Base-by-base conservation (phyloP, 1,139 yeast species). In the Hyphopichia buzzinii region DNA sequence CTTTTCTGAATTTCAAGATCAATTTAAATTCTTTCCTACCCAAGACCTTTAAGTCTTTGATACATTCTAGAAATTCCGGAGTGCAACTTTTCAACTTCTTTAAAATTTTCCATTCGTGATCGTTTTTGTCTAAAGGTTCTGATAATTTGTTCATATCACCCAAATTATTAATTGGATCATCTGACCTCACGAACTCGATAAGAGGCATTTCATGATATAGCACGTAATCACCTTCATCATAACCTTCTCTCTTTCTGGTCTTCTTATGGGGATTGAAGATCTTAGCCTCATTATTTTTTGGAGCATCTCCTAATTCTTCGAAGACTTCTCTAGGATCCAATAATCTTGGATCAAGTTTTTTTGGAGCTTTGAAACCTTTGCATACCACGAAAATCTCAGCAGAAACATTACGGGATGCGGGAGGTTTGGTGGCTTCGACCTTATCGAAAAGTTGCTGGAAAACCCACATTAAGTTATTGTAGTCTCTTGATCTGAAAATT, bases 361-460 rank as follows among this genome's bases (percentile, higher is more conserved):
- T 88, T 34, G 98, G 98, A 10, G 97, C 97, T 60, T 89, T 92
- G 67, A 86, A 92, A 12, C 95, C 95, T 61, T 83, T 82, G 65
- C 99, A 92, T 27, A 90, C 97, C 37, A 92, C 98, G 56, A 92
- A 92, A 54, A 94, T 94, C 72, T 92, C 99, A 2, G 98, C 98
- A 52, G 98, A 92, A 17, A 94, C 98, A 63, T 87, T 87, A 81
- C 99, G 90, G 31, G 97, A 89, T 14, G 97, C 92, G 14, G 98
- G 97, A 7, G 99, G 99, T 56, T 92, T 92, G 1, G 98, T 92
- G 10, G 98, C 98, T 60, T 92, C 98, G 33, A 92, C 97, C 56
- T 86, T 90, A 40, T 88, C 96, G 55, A 92, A 92, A 42, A 92
- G 72, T 61, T 92, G 98, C 54, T 88, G 90, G 68, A 92, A 92